Evolutionary conservation across 495 filamentous ascomycete genomes (phyloP).

Genomic region (Cercophora newfieldiana): DNA sequence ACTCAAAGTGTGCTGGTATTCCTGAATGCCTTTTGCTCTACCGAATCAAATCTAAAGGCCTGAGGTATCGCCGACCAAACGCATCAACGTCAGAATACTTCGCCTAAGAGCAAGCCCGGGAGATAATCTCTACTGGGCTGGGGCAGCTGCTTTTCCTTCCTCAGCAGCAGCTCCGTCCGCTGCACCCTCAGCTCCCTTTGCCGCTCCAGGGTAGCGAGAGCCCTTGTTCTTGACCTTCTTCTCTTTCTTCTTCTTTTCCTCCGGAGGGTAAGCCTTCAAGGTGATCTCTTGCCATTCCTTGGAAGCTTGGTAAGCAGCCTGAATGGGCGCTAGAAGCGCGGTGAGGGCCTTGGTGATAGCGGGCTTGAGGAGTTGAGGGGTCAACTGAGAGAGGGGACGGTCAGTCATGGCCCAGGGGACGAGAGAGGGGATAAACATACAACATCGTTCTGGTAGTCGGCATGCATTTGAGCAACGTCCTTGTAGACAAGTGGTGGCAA

Average conservation of each 20-base stretch:
- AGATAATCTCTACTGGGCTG: neutral
- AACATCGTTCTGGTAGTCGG: constrained; percentile 77
- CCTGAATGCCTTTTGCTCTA: neutral
- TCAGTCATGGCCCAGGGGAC: constrained; percentile 13
- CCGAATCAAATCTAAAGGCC: neutral
- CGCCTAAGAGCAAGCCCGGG: neutral
- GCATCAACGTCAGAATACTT: neutral
- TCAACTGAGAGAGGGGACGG: constrained; percentile 60
- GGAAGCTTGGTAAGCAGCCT: constrained; percentile 64
- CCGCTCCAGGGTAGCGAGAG: constrained; percentile 49
- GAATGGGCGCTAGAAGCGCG: constrained; percentile 72
- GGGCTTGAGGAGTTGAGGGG: constrained; percentile 80
- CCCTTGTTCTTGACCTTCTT: constrained; percentile 87
- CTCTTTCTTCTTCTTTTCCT: constrained; percentile 51
- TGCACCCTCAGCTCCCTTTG: constrained; percentile 6
- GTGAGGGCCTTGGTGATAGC: constrained; percentile 70
- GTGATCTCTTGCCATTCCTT: constrained; percentile 80
- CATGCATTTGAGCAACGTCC: constrained; percentile 65
- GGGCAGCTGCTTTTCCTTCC: neutral
- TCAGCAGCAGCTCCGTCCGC: neutral
- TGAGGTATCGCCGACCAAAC: neutral
- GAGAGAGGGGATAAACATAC: constrained; percentile 44
- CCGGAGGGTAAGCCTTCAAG: constrained; percentile 78
- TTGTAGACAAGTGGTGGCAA: constrained; percentile 76
- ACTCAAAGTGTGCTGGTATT: neutral